Conservation (phyloP, 1,139 yeast genomes). For the Saccharomycopsis phalli region DNA sequence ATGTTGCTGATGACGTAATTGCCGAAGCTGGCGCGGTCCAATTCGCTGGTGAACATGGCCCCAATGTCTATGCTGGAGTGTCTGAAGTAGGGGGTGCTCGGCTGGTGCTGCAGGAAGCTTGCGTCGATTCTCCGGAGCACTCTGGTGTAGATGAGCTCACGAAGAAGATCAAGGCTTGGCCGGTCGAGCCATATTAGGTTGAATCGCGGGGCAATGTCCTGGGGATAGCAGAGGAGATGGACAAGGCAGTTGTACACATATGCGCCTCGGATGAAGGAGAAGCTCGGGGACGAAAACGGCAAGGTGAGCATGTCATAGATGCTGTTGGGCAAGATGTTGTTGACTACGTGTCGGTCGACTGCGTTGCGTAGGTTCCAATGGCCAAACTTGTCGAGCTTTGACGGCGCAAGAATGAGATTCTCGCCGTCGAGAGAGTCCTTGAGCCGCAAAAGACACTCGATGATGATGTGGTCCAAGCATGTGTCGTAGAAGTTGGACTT, state of each 20-base stretch:
- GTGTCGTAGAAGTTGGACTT: not conserved
- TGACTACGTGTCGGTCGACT: not conserved
- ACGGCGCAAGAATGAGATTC: constrained; percentile 5
- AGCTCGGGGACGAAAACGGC: constrained; percentile 2
- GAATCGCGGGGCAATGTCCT: constrained; percentile 3
- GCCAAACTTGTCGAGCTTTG: constrained; percentile 11
- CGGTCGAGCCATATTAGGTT: constrained; percentile 15
- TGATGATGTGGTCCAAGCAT: constrained; percentile 3
- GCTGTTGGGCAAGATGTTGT: constrained; percentile 14
- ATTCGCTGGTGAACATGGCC: not conserved
- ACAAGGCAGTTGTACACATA: constrained; percentile 16
- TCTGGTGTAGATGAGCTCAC: constrained; percentile 8
- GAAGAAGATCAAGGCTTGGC: constrained; percentile 4
- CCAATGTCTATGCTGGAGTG: not conserved
- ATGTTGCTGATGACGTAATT: constrained; percentile 4
- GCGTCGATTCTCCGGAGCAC: constrained; percentile 12
- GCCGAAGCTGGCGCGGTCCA: not conserved
- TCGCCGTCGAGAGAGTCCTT: not conserved
- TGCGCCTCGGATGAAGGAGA: not conserved
- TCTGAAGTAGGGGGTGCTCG: not conserved
- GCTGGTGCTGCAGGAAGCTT: not conserved
- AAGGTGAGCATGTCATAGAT: constrained; percentile 1
- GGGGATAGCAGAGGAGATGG: constrained; percentile 13
- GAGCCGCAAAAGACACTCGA: constrained; percentile 5
- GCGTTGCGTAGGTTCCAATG: constrained; percentile 12